Percentiles rank a stretch among this genome's conserved stretches.
Evolutionary conservation across 83 land plant species (phyloP).

Genomic region (Picea abies): DNA sequence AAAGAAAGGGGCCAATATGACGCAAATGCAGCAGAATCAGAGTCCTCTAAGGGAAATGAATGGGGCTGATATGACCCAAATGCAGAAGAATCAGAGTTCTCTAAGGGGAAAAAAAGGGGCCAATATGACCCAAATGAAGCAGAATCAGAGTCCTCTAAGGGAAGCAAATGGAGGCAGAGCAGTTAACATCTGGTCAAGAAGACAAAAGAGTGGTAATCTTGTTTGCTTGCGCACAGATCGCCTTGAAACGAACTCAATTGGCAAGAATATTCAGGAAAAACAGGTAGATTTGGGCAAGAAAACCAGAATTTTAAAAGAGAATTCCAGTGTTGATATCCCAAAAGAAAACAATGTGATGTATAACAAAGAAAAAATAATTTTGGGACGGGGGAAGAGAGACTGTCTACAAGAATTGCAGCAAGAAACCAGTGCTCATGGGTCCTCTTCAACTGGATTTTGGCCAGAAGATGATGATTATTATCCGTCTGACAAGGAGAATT

Average conservation of each 20-base stretch:
- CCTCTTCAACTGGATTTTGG: slow-evolving; percentile 13
- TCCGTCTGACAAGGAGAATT: slow-evolving; percentile 46
- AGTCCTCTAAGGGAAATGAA: slow-evolving; percentile 3
- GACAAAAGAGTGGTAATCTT: slow-evolving; percentile 36
- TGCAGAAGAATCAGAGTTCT: slow-evolving; percentile 13
- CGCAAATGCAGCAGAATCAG: slow-evolving; percentile 17
- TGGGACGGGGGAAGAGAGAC: slow-evolving; percentile 7
- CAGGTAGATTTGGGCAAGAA: neutral
- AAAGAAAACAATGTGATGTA: neutral
- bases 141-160: slow-evolving; percentile 15
- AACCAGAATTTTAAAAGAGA: neutral
- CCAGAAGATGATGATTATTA: slow-evolving; percentile 5
- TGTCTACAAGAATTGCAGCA: neutral
- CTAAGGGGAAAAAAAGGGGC: neutral
- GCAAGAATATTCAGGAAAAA: slow-evolving; percentile 5
- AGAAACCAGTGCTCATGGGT: slow-evolving; percentile 10
- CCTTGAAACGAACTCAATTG: slow-evolving; percentile 8
- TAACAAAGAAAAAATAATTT: neutral
- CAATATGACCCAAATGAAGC: neutral
- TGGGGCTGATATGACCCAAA: slow-evolving; percentile 11
- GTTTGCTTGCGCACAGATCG: slow-evolving; percentile 30
- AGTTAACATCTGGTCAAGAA: slow-evolving; percentile 49
- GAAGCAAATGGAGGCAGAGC: neutral
- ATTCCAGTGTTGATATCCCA: neutral
- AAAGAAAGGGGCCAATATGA: neutral